Conservation (phyloP, 2,329 filamentous ascomycete species). For the Kalaharituber pfeilii region DNA sequence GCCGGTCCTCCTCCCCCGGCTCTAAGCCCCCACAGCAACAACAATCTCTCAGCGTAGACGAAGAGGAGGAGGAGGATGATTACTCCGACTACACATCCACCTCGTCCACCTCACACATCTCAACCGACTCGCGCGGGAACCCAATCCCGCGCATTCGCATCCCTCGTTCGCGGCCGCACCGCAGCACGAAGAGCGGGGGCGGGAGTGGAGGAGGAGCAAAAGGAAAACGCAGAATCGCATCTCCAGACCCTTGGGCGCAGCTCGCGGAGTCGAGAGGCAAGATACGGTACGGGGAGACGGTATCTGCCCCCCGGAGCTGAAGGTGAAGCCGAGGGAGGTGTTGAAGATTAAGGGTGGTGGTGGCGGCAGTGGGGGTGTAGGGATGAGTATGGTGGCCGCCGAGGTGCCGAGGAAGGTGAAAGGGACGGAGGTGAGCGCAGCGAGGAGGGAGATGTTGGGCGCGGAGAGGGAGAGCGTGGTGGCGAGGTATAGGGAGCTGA, state of each 20-base stretch:
- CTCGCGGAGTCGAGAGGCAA: constrained; percentile 20
- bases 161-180: not conserved
- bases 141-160: not conserved
- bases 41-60: not conserved
- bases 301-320: constrained; percentile 55
- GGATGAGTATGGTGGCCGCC: constrained; percentile 50
- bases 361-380: constrained; percentile 41
- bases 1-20: not conserved
- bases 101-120: constrained; percentile 1
- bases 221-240: not conserved
- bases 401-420: constrained; percentile 62
- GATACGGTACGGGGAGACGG: constrained; percentile 40
- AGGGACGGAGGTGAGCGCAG: constrained; percentile 34
- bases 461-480: constrained; percentile 53
- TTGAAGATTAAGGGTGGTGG: constrained; percentile 24
- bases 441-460: constrained; percentile 50
- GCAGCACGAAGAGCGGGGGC: too few relatives aligned
- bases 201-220: not conserved
- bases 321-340: constrained; percentile 46
- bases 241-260: not conserved
- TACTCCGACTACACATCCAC: constrained; percentile 9
- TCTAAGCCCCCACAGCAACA: not conserved
- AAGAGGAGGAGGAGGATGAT: not conserved
- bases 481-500: constrained; percentile 53
- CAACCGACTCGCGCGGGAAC: not conserved